A percentile compares a stretch with the other conserved stretches of the same genome.
Conservation (phyloP, 441 rosid genomes). For the Erysimum cheiri region DNA sequence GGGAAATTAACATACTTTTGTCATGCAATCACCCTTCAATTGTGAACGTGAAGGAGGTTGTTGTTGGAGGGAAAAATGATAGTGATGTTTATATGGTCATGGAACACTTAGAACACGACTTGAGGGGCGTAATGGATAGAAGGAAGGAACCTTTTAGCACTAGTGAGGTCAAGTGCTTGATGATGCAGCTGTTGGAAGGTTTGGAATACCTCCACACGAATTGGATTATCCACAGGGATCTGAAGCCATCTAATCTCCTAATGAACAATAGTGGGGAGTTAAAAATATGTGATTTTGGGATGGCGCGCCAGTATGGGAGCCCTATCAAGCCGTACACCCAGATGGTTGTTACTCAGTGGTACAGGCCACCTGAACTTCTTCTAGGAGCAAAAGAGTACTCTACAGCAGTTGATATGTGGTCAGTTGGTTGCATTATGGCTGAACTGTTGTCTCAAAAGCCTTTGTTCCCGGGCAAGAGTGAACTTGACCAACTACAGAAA, state of each 20-base stretch:
- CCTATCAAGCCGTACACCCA: constrained; percentile 81
- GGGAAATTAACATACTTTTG: constrained; percentile 83
- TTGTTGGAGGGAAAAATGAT: constrained; percentile 52
- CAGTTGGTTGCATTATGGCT: constrained; percentile 91
- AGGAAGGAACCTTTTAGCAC: constrained; percentile 80
- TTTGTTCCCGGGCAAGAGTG: constrained; percentile 67
- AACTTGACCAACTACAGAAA: constrained; percentile 74
- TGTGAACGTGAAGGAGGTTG: constrained; percentile 84
- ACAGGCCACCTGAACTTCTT: constrained; percentile 88
- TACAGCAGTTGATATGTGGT: constrained; percentile 97
- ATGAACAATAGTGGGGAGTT: constrained; percentile 77
- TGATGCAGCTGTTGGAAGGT: constrained; percentile 84
- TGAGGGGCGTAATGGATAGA: constrained; percentile 68
- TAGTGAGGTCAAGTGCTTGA: constrained; percentile 87
- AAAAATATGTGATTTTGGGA: constrained; percentile 85
- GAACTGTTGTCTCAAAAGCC: constrained; percentile 78
- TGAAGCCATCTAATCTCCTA: constrained; percentile 87
- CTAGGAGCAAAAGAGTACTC: constrained; percentile 82
- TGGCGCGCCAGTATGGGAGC: constrained; percentile 86
- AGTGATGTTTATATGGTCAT: constrained; percentile 75
- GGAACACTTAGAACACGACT: constrained; percentile 93
- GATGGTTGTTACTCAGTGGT: constrained; percentile 81
- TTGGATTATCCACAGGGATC: constrained; percentile 90
- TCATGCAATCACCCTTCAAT: constrained; percentile 75
- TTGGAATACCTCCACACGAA: constrained; percentile 84